Percentiles rank a stretch among this genome's conserved stretches.
Conservation (phyloP, 2,329 filamentous ascomycete species). For the Neurospora sp. region DNA sequence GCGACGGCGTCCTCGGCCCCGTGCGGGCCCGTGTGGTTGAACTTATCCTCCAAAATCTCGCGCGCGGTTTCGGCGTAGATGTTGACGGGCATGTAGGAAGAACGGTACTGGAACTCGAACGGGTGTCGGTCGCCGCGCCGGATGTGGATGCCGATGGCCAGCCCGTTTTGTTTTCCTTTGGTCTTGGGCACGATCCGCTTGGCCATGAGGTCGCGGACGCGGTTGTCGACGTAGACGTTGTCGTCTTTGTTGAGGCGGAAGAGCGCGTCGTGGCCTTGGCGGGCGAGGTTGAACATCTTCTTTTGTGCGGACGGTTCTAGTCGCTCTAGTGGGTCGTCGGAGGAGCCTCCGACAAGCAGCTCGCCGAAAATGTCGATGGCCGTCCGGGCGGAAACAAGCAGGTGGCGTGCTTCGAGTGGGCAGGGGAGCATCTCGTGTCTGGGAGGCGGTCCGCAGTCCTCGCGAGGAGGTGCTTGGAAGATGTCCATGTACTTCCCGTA, state of each 20-base stretch:
- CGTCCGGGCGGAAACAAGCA: slow-evolving; percentile 64
- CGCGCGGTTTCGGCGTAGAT: slow-evolving; percentile 54
- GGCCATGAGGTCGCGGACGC: slow-evolving; percentile 45
- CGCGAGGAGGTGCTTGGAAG: slow-evolving; percentile 57
- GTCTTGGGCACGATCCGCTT: slow-evolving; percentile 27
- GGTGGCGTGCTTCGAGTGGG: slow-evolving; percentile 63
- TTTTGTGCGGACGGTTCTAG: slow-evolving; percentile 42
- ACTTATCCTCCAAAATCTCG: slow-evolving; percentile 40
- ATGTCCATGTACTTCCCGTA: slow-evolving; percentile 68
- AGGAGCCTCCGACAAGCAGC: slow-evolving; percentile 28
- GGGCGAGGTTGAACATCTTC: slow-evolving; percentile 58
- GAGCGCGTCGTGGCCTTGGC: slow-evolving; percentile 61
- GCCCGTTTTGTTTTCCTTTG: slow-evolving; percentile 34
- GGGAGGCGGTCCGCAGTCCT: slow-evolving; percentile 62
- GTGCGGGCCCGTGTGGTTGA: slow-evolving; percentile 31
- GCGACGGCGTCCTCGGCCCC: slow-evolving; percentile 26
- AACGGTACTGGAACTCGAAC: slow-evolving; percentile 64
- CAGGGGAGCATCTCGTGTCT: slow-evolving; percentile 69
- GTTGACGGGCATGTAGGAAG: slow-evolving; percentile 68
- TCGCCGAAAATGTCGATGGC: slow-evolving; percentile 54
- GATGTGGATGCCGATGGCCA: slow-evolving; percentile 64
- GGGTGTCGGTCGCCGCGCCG: slow-evolving; percentile 74
- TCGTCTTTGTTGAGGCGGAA: slow-evolving; percentile 63
- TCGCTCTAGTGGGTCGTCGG: slow-evolving; percentile 34
- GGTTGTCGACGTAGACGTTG: slow-evolving; percentile 50